Evolutionary conservation across 345 rosid species (phyloP).

Genomic region (Euclidium syriacum): DNA sequence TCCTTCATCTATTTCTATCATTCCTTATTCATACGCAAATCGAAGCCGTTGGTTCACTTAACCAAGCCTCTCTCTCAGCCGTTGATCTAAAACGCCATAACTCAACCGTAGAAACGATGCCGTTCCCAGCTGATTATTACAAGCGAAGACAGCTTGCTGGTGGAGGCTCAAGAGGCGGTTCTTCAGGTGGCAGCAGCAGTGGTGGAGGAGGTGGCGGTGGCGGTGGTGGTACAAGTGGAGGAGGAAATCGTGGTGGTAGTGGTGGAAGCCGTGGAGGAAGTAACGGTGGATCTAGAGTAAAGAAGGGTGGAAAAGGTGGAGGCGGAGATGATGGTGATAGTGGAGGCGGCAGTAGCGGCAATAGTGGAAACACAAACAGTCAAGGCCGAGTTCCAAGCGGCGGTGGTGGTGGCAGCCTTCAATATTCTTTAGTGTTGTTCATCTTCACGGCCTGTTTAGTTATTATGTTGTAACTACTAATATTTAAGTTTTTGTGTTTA

Average conservation of each 20-base stretch:
- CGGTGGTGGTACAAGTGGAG: slow-evolving; percentile 5
- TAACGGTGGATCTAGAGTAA: slow-evolving; percentile 5
- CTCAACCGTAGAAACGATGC: not conserved
- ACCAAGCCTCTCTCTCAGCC: not conserved
- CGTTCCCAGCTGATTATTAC: not conserved
- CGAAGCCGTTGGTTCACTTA: slow-evolving; percentile 5
- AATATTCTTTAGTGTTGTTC: slow-evolving; percentile 14
- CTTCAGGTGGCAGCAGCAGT: slow-evolving; percentile 18
- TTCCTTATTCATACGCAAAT: not conserved
- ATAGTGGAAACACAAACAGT: slow-evolving; percentile 1
- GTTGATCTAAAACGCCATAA: slow-evolving; percentile 2
- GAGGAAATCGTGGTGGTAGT: slow-evolving; percentile 14
- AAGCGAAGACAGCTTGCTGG: slow-evolving; percentile 13
- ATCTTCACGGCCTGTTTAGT: not conserved
- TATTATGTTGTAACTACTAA: not conserved
- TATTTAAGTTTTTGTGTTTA: no score
- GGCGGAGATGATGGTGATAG: not conserved
- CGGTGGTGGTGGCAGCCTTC: not conserved
- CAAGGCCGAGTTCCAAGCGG: not conserved
- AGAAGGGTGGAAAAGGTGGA: not conserved
- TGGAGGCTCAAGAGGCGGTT: slow-evolving; percentile 17
- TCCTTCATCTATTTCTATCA: slow-evolving; percentile 7
- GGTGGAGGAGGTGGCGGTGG: slow-evolving; percentile 2
- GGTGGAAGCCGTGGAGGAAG: no score
- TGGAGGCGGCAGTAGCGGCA: not conserved